A percentile compares a stretch with the other conserved stretches of the same genome.
Evolutionary conservation across 495 filamentous ascomycete genomes (phyloP).

Genomic region (Trichoderma gamsii): DNA sequence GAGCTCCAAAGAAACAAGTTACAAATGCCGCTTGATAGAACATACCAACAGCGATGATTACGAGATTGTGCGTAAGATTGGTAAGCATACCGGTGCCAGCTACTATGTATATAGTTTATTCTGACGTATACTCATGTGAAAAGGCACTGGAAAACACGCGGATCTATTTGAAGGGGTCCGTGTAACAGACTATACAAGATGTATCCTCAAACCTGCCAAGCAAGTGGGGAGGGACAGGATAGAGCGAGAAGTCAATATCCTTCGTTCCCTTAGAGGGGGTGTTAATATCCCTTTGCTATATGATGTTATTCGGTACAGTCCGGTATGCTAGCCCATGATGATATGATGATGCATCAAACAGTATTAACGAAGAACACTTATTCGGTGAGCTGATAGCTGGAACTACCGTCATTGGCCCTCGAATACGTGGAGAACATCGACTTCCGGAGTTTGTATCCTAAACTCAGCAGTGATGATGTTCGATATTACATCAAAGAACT

Average conservation of each 20-base stretch:
- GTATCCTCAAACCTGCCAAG: not conserved
- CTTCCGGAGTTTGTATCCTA: not conserved
- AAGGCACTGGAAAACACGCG: not conserved
- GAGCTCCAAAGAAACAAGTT: not conserved
- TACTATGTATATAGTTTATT: not conserved
- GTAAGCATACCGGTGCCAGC: not conserved
- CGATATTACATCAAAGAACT: not conserved
- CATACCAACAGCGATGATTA: not conserved
- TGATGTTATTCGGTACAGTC: not conserved
- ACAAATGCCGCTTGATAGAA: not conserved
- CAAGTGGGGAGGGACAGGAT: not conserved
- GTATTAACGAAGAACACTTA: not conserved
- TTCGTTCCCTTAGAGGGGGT: not conserved
- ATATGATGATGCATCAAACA: not conserved
- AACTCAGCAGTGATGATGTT: not conserved
- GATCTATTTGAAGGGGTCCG: not conserved
- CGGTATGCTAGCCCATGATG: not conserved
- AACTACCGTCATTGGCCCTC: not conserved
- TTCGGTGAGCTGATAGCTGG: not conserved
- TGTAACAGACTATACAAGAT: not conserved
- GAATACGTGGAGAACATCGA: conserved; percentile 1
- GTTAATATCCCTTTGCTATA: not conserved
- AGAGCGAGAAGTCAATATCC: not conserved
- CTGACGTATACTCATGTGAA: not conserved
- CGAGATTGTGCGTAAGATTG: not conserved